Percentiles rank a stretch among this genome's conserved stretches.
These are phyloP conservation scores for Mycogone perniciosa DNA, from an alignment of 2,329 filamentous ascomycete genomes.

Conservation along the genomic window DNA sequence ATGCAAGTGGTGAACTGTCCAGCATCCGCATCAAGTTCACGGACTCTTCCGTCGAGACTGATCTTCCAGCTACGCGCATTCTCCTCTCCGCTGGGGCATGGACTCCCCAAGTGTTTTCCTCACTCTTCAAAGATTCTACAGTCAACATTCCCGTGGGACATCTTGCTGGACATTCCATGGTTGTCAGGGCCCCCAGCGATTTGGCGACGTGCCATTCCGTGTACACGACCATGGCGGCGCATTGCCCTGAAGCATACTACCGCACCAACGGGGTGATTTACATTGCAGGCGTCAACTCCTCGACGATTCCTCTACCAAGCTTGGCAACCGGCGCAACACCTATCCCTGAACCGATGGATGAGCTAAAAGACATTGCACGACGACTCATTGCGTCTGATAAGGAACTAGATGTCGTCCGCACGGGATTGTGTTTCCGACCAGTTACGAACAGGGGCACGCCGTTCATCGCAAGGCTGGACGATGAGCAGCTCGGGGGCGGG, in stretches of 20 bases:
- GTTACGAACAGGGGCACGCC: conserved; percentile 59
- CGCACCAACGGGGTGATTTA: conserved; percentile 63
- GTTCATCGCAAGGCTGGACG: conserved; percentile 52
- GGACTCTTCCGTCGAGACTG: conserved; percentile 36
- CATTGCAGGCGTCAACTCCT: conserved; percentile 64
- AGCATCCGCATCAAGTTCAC: conserved; percentile 45
- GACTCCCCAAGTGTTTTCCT: conserved; percentile 58
- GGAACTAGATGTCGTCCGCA: conserved; percentile 56
- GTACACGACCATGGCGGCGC: conserved; percentile 56
- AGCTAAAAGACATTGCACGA: conserved; percentile 43
- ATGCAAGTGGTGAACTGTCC: conserved; percentile 44
- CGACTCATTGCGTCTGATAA: conserved; percentile 40
- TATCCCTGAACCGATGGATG: conserved; percentile 32
- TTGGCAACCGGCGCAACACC: conserved; percentile 18
- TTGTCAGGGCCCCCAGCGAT: conserved; percentile 51
- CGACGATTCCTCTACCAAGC: conserved; percentile 52
- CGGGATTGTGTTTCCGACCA: conserved; percentile 67
- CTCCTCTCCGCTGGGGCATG: conserved; percentile 66
- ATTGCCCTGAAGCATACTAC: conserved; percentile 66
- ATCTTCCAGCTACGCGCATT: conserved; percentile 57
- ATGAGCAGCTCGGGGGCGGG: conserved; percentile 46
- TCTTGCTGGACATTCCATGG: conserved; percentile 66
- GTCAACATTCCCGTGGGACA: conserved; percentile 44
- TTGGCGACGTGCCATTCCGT: conserved; percentile 59
- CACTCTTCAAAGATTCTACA: conserved; percentile 54